Evolutionary conservation across 2,329 filamentous ascomycete genomes (phyloP), one percentile per base, ranked within the genome.

Genomic region (Fusarium sp.): DNA sequence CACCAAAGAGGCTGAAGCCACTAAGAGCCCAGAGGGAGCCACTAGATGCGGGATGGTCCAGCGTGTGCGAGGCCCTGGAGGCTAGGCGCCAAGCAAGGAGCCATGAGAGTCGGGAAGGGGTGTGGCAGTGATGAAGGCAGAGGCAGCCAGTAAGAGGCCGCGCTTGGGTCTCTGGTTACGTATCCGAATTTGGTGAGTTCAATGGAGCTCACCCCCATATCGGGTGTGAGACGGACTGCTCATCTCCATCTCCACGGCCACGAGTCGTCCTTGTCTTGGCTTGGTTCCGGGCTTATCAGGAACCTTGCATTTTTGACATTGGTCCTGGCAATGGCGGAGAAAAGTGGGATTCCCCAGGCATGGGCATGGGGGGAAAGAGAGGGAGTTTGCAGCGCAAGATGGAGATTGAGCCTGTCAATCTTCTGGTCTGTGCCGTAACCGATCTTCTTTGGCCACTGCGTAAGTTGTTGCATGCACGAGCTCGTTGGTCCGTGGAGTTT

Each of bases 121-220:
- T 64, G 66, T 66, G 65, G 64, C 62, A 66, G 57, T 65, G 62
- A 62, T 49, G 51, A 51, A 65, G 62, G 20, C 11, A 17, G 24
- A 27, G 20, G 40, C 38, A 44, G 44, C 77, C 77, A 79, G 74
- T 79, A 33, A 79, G 72, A 77, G 62, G 66, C 59, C 69, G 51
- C 46, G n/a, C 59, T 61, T 17, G 56, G 24, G 38, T 60, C 59
- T 65, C 42, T 76, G 66, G 69, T 82, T 83, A 83, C 81, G 80
- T 81, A 82, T 79, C 80, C 76, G 73, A 79, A 83, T 81, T 82
- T 81, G 79, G 70, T 81, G 78, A 79, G 63, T 67, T 61, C 46
- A 73, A 70, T 74, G 72, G 69, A 64, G 46, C 65, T 73, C 40
- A 51, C 24, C 46, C 27, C 51, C 49, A 44, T 57, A 63, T 63